These are phyloP conservation scores for Byssoonygena ceratinophila DNA, from an alignment of 2,329 filamentous ascomycete genomes.

Conservation along the genomic window DNA sequence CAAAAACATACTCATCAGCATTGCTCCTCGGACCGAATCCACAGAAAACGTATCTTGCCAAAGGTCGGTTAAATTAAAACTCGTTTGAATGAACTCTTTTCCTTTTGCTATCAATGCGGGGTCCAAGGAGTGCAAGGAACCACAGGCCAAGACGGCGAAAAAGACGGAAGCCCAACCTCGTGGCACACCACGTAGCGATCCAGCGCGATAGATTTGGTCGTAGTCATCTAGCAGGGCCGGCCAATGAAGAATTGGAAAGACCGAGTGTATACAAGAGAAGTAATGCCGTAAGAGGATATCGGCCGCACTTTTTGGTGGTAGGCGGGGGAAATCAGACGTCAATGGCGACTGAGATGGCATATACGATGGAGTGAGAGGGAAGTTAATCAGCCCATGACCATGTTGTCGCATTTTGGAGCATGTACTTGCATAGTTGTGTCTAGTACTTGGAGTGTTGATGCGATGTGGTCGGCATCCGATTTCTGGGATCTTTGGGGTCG, in stretches of 20 bases:
- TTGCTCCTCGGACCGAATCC: conserved; percentile 60
- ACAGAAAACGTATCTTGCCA: conserved; percentile 71
- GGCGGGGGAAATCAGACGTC: conserved; percentile 47
- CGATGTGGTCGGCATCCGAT: conserved; percentile 56
- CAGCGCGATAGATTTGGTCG: conserved; percentile 61
- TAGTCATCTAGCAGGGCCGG: conserved; percentile 67
- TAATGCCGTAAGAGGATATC: conserved; percentile 68
- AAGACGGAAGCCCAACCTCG: conserved; percentile 68
- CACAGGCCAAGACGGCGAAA: conserved; percentile 73
- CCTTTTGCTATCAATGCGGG: conserved; percentile 49
- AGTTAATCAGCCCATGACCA: conserved; percentile 68
- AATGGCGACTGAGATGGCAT: conserved; percentile 41
- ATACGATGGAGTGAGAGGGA: conserved; percentile 57
- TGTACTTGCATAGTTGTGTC: conserved; percentile 58
- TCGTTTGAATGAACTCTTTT: conserved; percentile 59
- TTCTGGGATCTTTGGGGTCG: conserved; percentile 50
- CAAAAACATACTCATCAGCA: conserved; percentile 68
- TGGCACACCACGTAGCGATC: conserved; percentile 50
- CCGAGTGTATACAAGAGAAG: conserved; percentile 62
- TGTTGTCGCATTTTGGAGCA: conserved; percentile 62
- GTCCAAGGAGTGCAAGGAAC: conserved; percentile 59
- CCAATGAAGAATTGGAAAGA: conserved; percentile 82
- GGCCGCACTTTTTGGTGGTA: conserved; percentile 60
- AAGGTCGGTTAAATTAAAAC: conserved; percentile 60
- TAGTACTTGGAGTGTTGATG: conserved; percentile 48